Conservation (phyloP, 1,284 basidiomycete genomes). For the Sanghuangporus sanghuang region DNA sequence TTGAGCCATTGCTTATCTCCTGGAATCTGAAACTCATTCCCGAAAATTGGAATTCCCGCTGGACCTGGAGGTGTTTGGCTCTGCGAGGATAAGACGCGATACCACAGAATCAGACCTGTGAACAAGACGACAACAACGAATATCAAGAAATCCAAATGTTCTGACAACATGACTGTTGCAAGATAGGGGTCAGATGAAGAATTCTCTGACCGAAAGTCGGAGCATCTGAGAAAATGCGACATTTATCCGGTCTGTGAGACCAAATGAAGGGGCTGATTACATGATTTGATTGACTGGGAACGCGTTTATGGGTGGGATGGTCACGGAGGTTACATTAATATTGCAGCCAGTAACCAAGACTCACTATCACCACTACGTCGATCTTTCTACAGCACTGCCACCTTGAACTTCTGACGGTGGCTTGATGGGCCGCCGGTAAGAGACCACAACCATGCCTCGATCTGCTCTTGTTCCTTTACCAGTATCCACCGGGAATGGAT, state of each 20-base stretch:
- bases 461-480: no score
- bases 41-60: conserved; percentile 13
- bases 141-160: neutral
- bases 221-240: neutral
- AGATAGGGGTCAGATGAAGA: neutral
- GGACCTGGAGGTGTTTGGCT: conserved; percentile 9
- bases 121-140: neutral
- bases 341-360: neutral
- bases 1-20: conserved; percentile 17
- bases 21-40: conserved; percentile 18
- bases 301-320: no score
- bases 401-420: no score
- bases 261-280: no score
- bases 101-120: neutral
- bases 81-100: neutral
- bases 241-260: neutral
- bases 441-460: no score
- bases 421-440: no score
- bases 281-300: neutral
- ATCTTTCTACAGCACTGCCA: neutral
- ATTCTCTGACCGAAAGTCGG: neutral
- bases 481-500: no score
- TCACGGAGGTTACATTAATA: no score
- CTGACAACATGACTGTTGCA: neutral
- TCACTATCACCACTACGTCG: neutral